Base-by-base conservation (phyloP, 495 filamentous ascomycete genomes). In the Xylaria flabelliformis region DNA sequence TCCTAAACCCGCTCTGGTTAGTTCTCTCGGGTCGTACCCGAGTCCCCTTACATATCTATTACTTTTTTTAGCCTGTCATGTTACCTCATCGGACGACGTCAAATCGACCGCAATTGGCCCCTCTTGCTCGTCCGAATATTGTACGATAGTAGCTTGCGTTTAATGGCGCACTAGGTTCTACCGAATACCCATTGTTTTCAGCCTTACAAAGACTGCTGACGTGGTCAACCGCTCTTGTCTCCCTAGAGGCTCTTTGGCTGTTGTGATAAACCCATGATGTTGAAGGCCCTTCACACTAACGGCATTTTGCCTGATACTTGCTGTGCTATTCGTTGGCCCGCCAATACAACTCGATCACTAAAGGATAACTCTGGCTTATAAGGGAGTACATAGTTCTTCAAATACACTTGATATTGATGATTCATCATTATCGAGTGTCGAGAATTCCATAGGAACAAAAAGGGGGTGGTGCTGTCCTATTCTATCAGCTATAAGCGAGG, bases 171-270 rank as follows among this genome's bases (percentile, higher is more conserved):
- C 64, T 42, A 6, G 50, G 7, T 41, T 15, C 10, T 21, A 46
- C 53, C 41, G 21, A 61, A 26, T 61, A 21, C 17, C 19, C 39
- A 26, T 59, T 48, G 41, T 53, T 3, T 24, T 69, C 67, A 69
- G 53, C 67, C 53, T 59, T 61, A 48, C 48, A 12, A 50, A 68
- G 53, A 69, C 67, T 42, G 34, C 67, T 59, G 53, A 58, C 50
- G 67, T 46, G 51, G 51, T 69, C 53, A 5, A 7, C 39, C 17
- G 24, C 32, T 46, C 24, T 48, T 32, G 41, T 69, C 19, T 21
- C 53, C n/a, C 21, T 61, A 15, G 67, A 69, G 15, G 24, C 34
- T 56, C 42, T 50, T 29, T 24, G 26, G 21, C 36, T n/a, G 12
- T 19, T 59, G 56, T 10, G 17, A n/a, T 44, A 15, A 29, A 29